Conservation (phyloP, 179 eudicot species). For the Silene coronaria region DNA sequence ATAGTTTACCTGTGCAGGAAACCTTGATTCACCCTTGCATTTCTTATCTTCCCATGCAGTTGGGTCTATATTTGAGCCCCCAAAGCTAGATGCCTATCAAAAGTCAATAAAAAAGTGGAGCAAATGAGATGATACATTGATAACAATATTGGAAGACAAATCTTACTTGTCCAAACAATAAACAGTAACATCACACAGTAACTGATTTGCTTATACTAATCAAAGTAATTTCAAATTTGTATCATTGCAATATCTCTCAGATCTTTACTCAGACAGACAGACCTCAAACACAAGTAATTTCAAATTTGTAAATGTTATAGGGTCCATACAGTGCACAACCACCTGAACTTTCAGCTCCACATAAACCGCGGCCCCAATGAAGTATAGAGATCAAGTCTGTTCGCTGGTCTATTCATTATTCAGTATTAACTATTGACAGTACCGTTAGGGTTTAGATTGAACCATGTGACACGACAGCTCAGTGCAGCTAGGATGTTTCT, state of each 20-base stretch:
- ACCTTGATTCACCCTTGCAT: conserved; percentile 93
- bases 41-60: conserved; percentile 99
- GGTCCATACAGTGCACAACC: neutral
- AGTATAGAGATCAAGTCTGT: neutral
- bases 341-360: neutral
- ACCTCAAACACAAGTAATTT: neutral
- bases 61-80: conserved; percentile 89
- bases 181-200: neutral
- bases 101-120: neutral
- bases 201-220: no score
- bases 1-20: conserved; percentile 82
- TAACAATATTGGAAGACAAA: neutral
- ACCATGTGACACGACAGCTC: neutral
- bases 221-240: no score
- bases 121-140: conserved; percentile 8
- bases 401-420: neutral
- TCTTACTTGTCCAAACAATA: neutral
- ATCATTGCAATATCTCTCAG: neutral
- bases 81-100: conserved; percentile 74
- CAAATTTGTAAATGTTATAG: no score
- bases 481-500: neutral
- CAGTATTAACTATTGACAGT: neutral
- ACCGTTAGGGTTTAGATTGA: neutral
- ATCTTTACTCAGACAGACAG: neutral
- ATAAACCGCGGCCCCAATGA: neutral